These are phyloP conservation scores for Podaxis sp. DNA, from an alignment of 768 basidiomycete genomes.

Conservation along the genomic window DNA sequence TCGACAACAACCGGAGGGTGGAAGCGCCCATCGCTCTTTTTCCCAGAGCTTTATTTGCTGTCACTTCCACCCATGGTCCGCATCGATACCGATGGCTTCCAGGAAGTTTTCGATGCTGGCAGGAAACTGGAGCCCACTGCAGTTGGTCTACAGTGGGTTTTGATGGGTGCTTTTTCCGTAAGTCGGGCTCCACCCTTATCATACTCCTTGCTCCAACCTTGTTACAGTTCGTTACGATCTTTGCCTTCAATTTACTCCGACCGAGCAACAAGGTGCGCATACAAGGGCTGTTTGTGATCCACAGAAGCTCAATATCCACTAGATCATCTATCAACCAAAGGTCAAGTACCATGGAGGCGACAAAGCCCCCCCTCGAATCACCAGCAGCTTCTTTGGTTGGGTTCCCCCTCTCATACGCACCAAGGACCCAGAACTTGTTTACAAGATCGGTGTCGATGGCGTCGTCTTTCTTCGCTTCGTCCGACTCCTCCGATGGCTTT, in stretches of 20 bases:
- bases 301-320: slow-evolving; percentile 45
- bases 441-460: slow-evolving; percentile 79
- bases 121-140: slow-evolving; percentile 59
- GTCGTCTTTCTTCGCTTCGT: slow-evolving; percentile 82
- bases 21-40: not conserved
- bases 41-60: not conserved
- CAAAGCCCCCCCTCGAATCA: slow-evolving; percentile 70
- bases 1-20: not conserved
- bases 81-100: slow-evolving; percentile 21
- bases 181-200: slow-evolving; percentile 19
- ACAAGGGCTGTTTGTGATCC: slow-evolving; percentile 25
- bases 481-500: slow-evolving; percentile 66
- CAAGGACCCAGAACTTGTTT: slow-evolving; percentile 71
- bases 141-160: slow-evolving; percentile 55
- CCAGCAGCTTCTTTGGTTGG: slow-evolving; percentile 77
- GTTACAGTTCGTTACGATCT: slow-evolving; percentile 55
- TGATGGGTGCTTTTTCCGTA: slow-evolving; percentile 61
- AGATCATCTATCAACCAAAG: slow-evolving; percentile 85
- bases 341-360: slow-evolving; percentile 74
- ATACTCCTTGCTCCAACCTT: slow-evolving; percentile 45
- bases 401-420: slow-evolving; percentile 69
- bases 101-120: slow-evolving; percentile 26
- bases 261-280: slow-evolving; percentile 69
- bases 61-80: not conserved
- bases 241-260: slow-evolving; percentile 68